Percentiles rank a stretch among this genome's conserved stretches.
Evolutionary conservation across 495 filamentous ascomycete species (phyloP).

Genomic region (Penicillium odoratum): DNA sequence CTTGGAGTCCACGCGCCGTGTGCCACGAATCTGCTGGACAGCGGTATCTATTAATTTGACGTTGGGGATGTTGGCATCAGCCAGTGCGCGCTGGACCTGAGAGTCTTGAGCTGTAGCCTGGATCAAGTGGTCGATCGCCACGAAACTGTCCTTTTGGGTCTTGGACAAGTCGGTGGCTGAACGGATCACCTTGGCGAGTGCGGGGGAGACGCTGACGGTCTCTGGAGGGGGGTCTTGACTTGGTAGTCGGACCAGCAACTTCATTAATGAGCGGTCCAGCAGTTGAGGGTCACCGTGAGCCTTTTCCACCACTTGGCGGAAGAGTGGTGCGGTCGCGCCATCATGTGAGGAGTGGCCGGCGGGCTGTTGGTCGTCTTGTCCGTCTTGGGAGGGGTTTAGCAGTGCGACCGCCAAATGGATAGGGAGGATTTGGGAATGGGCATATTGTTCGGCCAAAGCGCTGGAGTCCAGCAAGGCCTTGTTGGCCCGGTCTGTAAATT

Average conservation of each 20-base stretch:
- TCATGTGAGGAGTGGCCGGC: constrained; percentile 58
- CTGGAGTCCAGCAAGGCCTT: constrained; percentile 85
- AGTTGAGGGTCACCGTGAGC: constrained; percentile 90
- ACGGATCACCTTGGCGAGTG: constrained; percentile 77
- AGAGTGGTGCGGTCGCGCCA: constrained; percentile 63
- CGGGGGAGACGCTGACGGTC: constrained; percentile 72
- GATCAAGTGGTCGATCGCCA: constrained; percentile 93
- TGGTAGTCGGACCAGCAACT: constrained; percentile 82
- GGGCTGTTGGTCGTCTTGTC: constrained; percentile 71
- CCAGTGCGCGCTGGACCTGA: constrained; percentile 67
- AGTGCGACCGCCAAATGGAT: constrained; percentile 87
- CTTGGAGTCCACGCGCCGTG: constrained; percentile 87
- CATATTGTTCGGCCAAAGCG: constrained; percentile 78
- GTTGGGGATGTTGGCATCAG: constrained; percentile 89
- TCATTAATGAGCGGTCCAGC: constrained; percentile 87
- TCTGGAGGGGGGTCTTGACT: constrained; percentile 96
- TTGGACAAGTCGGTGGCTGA: constrained; percentile 88
- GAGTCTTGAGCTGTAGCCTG: constrained; percentile 76
- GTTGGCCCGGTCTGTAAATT: constrained; percentile 90
- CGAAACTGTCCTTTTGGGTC: constrained; percentile 91
- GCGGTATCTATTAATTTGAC: constrained; percentile 85
- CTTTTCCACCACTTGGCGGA: constrained; percentile 90
- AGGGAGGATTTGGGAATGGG: constrained; percentile 85
- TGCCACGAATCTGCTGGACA: constrained; percentile 85
- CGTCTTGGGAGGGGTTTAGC: constrained; percentile 78